phyloP scores from a whole-genome alignment of 495 filamentous ascomycete genomes.

The Aspergillus diversus region DNA sequence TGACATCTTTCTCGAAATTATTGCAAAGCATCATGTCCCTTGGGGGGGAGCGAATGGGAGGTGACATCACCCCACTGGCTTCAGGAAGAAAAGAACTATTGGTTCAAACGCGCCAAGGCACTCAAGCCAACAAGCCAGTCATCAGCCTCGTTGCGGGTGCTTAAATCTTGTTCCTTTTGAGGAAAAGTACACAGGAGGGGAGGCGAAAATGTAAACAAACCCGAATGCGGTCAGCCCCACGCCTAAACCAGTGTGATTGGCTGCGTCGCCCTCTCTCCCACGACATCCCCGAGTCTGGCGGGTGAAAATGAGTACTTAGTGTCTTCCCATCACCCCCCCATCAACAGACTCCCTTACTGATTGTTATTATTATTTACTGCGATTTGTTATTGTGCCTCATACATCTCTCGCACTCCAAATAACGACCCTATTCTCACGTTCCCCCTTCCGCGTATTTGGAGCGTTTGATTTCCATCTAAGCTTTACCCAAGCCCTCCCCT shows the following conservation, averaged over 20 bases:
- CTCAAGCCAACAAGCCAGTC: background rate
- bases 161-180: background rate
- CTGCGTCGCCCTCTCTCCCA: background rate
- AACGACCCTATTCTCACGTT: conserved; percentile 5
- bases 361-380: conserved; percentile 11
- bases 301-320: background rate
- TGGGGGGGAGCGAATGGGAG: no score
- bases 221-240: conserved; percentile 25
- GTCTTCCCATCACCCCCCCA: conserved; percentile 5
- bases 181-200: conserved; percentile 7
- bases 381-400: conserved; percentile 7
- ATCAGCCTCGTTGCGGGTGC: background rate
- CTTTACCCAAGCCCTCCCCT: conserved; percentile 21
- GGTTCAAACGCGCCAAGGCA: no score
- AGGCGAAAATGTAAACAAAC: conserved; percentile 31
- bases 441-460: background rate
- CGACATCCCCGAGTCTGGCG: background rate
- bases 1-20: no score
- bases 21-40: no score
- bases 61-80: no score
- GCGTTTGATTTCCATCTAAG: background rate
- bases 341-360: conserved; percentile 13
- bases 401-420: background rate
- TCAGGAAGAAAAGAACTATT: no score
- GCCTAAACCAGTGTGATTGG: conserved; percentile 19